Conservation (phyloP, 208 protist species). For the Novymonas esmeraldas region DNA sequence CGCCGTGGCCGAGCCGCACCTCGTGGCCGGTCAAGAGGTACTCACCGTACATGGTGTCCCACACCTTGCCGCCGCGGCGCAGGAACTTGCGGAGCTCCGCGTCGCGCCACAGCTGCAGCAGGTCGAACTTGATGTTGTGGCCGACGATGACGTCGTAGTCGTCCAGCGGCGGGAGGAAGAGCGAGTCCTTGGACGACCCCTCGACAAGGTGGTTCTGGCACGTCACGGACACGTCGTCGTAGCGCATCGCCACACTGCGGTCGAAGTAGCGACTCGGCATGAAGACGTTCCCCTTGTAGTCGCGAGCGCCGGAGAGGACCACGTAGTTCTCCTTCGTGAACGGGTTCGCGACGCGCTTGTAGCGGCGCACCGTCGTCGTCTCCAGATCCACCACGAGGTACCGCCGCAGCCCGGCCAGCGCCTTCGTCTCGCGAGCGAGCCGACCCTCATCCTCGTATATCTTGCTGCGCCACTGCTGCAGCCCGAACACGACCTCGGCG, state of each 20-base stretch:
- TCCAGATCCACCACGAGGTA: conserved; percentile 92
- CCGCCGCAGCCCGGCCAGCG: conserved; percentile 49
- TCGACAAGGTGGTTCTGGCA: conserved; percentile 70
- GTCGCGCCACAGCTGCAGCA: conserved; percentile 91
- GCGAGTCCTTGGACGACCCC: conserved; percentile 73
- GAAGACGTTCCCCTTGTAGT: conserved; percentile 90
- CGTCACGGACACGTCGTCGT: conserved; percentile 79
- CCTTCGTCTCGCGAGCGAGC: conserved; percentile 74
- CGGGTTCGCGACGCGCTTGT: conserved; percentile 92
- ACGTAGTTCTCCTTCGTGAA: conserved; percentile 92
- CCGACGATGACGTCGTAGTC: conserved; percentile 93
- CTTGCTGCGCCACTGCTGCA: conserved; percentile 87
- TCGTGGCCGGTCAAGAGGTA: conserved; percentile 91
- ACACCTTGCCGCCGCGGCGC: conserved; percentile 84
- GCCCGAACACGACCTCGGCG: conserved; percentile 86
- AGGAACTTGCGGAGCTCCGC: conserved; percentile 85
- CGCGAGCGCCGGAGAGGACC: conserved; percentile 86
- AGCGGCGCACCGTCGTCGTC: conserved; percentile 86
- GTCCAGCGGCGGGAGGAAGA: conserved; percentile 89
- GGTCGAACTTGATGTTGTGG: conserved; percentile 95
- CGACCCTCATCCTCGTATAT: conserved; percentile 86
- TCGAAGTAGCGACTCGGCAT: conserved; percentile 87
- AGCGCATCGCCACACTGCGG: conserved; percentile 72
- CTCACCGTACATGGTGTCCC: conserved; percentile 95
- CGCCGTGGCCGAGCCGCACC: conserved; percentile 80